Conservation (phyloP, 1,139 yeast genomes). For the Chernovozyma sophiae-reginae region DNA sequence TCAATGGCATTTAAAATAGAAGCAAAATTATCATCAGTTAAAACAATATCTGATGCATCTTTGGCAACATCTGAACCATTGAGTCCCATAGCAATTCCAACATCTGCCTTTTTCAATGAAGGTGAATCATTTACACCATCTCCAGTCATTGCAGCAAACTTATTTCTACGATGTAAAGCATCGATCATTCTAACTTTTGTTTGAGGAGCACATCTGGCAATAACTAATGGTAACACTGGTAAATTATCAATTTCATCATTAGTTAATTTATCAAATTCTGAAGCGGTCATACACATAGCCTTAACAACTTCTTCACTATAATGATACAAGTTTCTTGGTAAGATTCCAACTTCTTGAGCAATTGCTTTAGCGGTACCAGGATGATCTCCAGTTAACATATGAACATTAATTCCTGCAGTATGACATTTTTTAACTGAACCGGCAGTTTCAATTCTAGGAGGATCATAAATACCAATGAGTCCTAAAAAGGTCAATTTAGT, state of each 20-base stretch:
- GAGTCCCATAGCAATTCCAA: conserved; percentile 43
- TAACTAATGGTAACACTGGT: conserved; percentile 33
- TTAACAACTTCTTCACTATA: conserved; percentile 30
- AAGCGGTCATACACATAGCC: conserved; percentile 43
- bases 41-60: conserved; percentile 54
- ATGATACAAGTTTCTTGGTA: conserved; percentile 38
- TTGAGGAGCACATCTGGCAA: conserved; percentile 54
- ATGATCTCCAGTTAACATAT: conserved; percentile 54
- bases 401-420: conserved; percentile 50
- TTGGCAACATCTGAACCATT: conserved; percentile 56
- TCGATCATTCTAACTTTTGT: conserved; percentile 50
- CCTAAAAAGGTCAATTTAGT: conserved; percentile 39
- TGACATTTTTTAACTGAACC: conserved; percentile 42
- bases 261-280: conserved; percentile 36
- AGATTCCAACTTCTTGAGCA: conserved; percentile 49
- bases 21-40: conserved; percentile 48
- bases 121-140: conserved; percentile 41
- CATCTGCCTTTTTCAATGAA: conserved; percentile 34
- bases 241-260: conserved; percentile 28
- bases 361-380: conserved; percentile 52
- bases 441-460: conserved; percentile 50
- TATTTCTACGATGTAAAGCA: conserved; percentile 43
- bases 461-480: conserved; percentile 50
- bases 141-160: conserved; percentile 38
- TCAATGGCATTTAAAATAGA: conserved; percentile 50